Percentiles rank a stretch among this genome's conserved stretches.
These are phyloP conservation scores for Malus hybrid DNA, from an alignment of 331 rosid genomes.

Conservation along the genomic window DNA sequence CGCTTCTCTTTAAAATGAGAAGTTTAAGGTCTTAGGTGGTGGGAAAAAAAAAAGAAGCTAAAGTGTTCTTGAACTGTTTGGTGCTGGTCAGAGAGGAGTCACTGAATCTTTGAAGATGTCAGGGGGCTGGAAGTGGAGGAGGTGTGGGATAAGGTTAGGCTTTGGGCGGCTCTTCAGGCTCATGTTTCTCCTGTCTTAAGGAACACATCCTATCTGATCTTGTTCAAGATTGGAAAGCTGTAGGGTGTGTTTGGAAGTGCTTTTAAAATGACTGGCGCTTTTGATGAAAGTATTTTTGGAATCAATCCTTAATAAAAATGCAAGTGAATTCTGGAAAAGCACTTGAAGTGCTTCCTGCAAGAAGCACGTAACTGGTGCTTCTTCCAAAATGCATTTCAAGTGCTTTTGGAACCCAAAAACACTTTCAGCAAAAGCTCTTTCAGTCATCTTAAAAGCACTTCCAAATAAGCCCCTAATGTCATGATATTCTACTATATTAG, in stretches of 20 bases:
- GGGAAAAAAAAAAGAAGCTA: background rate
- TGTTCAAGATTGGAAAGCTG: background rate
- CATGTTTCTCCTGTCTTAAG: background rate
- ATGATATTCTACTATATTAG: too few relatives aligned
- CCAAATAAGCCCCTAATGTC: background rate
- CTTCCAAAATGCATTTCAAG: too few relatives aligned
- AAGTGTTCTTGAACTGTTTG: background rate
- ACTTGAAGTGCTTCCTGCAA: too few relatives aligned
- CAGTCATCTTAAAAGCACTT: too few relatives aligned
- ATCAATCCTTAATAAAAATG: too few relatives aligned
- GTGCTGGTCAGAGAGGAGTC: background rate
- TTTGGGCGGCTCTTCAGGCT: background rate
- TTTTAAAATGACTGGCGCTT: too few relatives aligned
- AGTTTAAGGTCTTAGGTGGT: background rate
- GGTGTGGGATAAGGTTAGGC: background rate
- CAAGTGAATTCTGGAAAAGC: too few relatives aligned
- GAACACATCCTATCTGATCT: background rate
- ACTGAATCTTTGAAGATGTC: background rate
- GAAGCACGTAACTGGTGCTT: too few relatives aligned
- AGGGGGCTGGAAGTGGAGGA: background rate
- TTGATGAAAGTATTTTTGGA: too few relatives aligned
- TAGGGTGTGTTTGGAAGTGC: too few relatives aligned
- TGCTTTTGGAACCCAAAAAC: too few relatives aligned
- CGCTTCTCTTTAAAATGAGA: background rate
- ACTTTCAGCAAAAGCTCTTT: too few relatives aligned